phyloP scores from a whole-genome alignment of 768 basidiomycete species.

The Phylloporus sp. region DNA sequence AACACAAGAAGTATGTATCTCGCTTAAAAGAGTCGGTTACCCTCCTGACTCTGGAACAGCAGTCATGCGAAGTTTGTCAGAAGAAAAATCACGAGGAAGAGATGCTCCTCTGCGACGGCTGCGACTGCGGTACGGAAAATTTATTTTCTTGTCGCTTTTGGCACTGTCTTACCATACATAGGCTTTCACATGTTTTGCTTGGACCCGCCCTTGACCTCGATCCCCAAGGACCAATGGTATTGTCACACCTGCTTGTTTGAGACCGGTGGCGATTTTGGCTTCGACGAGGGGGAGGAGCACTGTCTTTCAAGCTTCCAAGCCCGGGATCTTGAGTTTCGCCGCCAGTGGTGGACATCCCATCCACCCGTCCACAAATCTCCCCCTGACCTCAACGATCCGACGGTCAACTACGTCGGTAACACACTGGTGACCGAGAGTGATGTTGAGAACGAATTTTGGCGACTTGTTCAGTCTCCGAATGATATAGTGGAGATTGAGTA shows the following conservation, averaged over 20 bases:
- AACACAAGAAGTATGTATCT: slow-evolving; percentile 49
- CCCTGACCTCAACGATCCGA: slow-evolving; percentile 44
- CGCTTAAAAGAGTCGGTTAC: slow-evolving; percentile 12
- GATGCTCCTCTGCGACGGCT: slow-evolving; percentile 90
- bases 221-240: slow-evolving; percentile 95
- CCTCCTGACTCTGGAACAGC: slow-evolving; percentile 40
- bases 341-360: slow-evolving; percentile 83
- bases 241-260: slow-evolving; percentile 89
- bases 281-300: slow-evolving; percentile 98
- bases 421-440: slow-evolving; percentile 81
- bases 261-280: slow-evolving; percentile 95
- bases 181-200: slow-evolving; percentile 98
- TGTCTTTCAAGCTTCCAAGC: slow-evolving; percentile 87
- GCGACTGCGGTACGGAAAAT: slow-evolving; percentile 61
- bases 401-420: slow-evolving; percentile 53
- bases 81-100: slow-evolving; percentile 84
- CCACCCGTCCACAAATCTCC: slow-evolving; percentile 41
- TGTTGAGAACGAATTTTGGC: slow-evolving; percentile 95
- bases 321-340: slow-evolving; percentile 84
- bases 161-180: slow-evolving; percentile 31
- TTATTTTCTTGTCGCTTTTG: slow-evolving; percentile 6
- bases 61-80: slow-evolving; percentile 91
- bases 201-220: slow-evolving; percentile 77
- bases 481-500: slow-evolving; percentile 99
- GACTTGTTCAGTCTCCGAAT: slow-evolving; percentile 80